phyloP scores from a whole-genome alignment of 805 yeast genomes.

The Candida sithepensis region DNA sequence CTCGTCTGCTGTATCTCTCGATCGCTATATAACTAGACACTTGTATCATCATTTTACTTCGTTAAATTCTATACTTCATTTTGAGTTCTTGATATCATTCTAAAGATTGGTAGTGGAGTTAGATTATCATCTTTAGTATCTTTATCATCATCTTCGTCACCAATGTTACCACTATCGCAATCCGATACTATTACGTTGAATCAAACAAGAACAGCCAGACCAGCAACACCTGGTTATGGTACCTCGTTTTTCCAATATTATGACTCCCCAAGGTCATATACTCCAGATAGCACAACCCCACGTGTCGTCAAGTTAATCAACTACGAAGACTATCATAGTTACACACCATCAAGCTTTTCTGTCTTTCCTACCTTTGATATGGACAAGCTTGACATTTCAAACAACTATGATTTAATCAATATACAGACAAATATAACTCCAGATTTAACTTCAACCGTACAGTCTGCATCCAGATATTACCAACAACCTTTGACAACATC shows the following conservation, averaged over 20 bases:
- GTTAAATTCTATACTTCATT: too few relatives aligned
- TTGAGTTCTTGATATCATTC: too few relatives aligned
- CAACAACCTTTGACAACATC: neutral
- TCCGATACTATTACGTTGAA: neutral
- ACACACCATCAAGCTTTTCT: slow-evolving; percentile 20
- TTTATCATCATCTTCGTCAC: too few relatives aligned
- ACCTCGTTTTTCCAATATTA: neutral
- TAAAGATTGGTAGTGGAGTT: too few relatives aligned
- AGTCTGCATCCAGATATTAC: neutral
- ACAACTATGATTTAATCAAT: slow-evolving; percentile 10
- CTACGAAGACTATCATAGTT: slow-evolving; percentile 14
- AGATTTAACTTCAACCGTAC: neutral
- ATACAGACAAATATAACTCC: neutral
- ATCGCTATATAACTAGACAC: too few relatives aligned
- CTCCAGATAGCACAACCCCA: slow-evolving; percentile 16
- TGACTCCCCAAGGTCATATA: slow-evolving; percentile 7
- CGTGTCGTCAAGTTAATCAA: slow-evolving; percentile 18
- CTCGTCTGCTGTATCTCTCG: too few relatives aligned
- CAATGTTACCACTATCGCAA: neutral
- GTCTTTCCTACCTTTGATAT: slow-evolving; percentile 21
- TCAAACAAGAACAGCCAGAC: neutral
- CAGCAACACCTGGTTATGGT: neutral
- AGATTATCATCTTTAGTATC: too few relatives aligned
- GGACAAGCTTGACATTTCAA: slow-evolving; percentile 16
- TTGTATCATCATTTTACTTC: too few relatives aligned